These are phyloP conservation scores for Aureobasidium sp. DNA, from an alignment of 2,329 filamentous ascomycete genomes.

Conservation along the genomic window DNA sequence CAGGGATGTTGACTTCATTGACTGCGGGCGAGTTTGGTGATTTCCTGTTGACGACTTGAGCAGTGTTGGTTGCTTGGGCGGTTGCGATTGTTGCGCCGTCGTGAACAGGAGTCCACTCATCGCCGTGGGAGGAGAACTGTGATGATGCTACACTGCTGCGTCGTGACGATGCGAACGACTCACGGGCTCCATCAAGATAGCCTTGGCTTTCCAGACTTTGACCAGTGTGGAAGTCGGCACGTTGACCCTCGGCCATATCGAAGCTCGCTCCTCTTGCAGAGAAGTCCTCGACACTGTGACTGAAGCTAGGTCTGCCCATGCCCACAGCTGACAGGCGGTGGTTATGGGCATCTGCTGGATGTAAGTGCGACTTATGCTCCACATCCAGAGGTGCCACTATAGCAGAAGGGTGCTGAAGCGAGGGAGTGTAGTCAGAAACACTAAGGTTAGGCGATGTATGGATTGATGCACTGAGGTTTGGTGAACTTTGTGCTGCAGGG, in stretches of 20 bases:
- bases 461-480: not conserved
- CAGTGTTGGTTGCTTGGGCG: not conserved
- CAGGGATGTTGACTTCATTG: conserved; percentile 16
- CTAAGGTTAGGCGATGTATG: conserved; percentile 22
- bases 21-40: not conserved
- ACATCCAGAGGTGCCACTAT: conserved; percentile 62
- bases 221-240: conserved; percentile 21
- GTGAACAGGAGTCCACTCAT: conserved; percentile 25
- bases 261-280: conserved; percentile 24
- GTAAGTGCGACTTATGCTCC: conserved; percentile 39
- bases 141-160: conserved; percentile 11
- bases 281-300: conserved; percentile 44
- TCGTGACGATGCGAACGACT: conserved; percentile 19
- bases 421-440: conserved; percentile 36
- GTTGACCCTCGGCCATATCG: conserved; percentile 23
- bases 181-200: conserved; percentile 25
- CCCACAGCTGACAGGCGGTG: conserved; percentile 58
- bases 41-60: not conserved
- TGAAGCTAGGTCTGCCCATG: conserved; percentile 61
- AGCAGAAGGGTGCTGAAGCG: conserved; percentile 38
- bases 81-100: not conserved
- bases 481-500: conserved; percentile 28
- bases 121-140: conserved; percentile 11
- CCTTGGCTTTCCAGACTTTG: conserved; percentile 20
- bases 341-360: conserved; percentile 22